Base-by-base conservation (phyloP, 1,139 yeast species). In the Geotrichum histeridarum region DNA sequence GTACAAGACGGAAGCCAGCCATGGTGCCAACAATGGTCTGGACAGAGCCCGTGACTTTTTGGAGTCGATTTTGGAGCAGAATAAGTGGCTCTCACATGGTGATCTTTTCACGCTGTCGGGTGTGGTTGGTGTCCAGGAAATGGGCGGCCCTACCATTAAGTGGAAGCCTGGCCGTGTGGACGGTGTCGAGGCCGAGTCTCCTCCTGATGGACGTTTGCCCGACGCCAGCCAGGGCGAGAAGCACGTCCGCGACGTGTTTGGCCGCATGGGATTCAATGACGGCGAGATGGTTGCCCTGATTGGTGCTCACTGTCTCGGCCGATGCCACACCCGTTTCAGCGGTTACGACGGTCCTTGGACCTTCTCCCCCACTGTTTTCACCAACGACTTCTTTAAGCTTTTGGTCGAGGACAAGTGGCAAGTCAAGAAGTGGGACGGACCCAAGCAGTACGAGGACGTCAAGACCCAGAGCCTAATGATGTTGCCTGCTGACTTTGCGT, bases 321-420 rank as follows among this genome's bases (percentile, higher is more conserved):
- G 78, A 57, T 86, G 95, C 61, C 88, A 83, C 64, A 74, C 77
- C 52, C 70, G 76, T 59, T 60, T 73, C 65, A 69, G 74, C 30
- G 97, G 96, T 2, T 91, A 75, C 69, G 94, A 86, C 59, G 97
- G 97, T 50, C 96, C 96, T 51, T 91, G 98, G 98, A 94, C 93
- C 55, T 93, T 91, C 56, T 83, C 90, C 42, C 87, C 89, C 64
- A 90, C 90, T 62, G 75, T 80, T 71, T 87, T 91, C 71, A 62
- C 68, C 55, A 74, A 74, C 65, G 74, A 76, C 12, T 74, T 71
- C 72, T 91, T 72, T 75, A 82, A 80, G 59, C 77, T 87, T 65
- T 78, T 89, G 63, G 70, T 86, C 60, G 78, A 80, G 63, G 86
- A 82, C 60, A 75, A 80, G 60, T 89, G 96, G 96, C 81, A 82